Evolutionary conservation across 805 yeast genomes (phyloP).

Genomic region (Hanseniaspora lachancei): DNA sequence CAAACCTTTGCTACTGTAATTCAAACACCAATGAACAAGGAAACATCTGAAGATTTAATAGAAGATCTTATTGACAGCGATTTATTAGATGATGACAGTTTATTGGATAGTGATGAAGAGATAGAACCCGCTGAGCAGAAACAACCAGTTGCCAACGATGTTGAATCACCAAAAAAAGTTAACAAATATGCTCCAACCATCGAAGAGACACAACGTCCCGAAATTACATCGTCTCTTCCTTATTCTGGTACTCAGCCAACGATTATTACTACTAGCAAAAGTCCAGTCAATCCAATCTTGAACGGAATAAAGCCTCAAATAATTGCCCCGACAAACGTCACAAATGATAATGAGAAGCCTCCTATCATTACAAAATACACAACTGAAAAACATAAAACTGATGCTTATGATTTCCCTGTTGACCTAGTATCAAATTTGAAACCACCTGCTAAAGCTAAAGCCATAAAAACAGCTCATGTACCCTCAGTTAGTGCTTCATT

Average conservation of each 20-base stretch:
- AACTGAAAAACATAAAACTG: conserved; percentile 47
- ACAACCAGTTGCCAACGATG: not conserved
- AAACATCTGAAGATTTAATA: conserved; percentile 27
- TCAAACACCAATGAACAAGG: conserved; percentile 26
- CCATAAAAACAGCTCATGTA: conserved; percentile 24
- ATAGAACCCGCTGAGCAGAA: not conserved
- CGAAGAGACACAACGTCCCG: not conserved
- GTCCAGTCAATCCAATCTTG: not conserved
- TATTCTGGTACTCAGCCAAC: not conserved
- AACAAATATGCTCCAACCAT: conserved; percentile 12
- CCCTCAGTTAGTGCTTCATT: conserved; percentile 13
- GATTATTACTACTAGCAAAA: not conserved
- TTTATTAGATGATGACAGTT: conserved; percentile 30
- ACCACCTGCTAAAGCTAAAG: conserved; percentile 29
- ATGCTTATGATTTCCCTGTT: conserved; percentile 64
- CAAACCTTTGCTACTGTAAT: conserved; percentile 2
- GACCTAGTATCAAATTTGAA: conserved; percentile 33
- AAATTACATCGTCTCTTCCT: not conserved
- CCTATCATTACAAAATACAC: conserved; percentile 28
- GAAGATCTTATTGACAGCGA: conserved; percentile 29
- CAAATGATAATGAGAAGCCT: conserved; percentile 12
- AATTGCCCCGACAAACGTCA: conserved; percentile 15
- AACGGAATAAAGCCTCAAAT: conserved; percentile 1
- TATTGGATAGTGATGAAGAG: conserved; percentile 24
- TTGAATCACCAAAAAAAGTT: not conserved